Percentiles rank a stretch among this genome's conserved stretches.
Evolutionary conservation across 768 basidiomycete species (phyloP).

Genomic region (Epithele typhae): DNA sequence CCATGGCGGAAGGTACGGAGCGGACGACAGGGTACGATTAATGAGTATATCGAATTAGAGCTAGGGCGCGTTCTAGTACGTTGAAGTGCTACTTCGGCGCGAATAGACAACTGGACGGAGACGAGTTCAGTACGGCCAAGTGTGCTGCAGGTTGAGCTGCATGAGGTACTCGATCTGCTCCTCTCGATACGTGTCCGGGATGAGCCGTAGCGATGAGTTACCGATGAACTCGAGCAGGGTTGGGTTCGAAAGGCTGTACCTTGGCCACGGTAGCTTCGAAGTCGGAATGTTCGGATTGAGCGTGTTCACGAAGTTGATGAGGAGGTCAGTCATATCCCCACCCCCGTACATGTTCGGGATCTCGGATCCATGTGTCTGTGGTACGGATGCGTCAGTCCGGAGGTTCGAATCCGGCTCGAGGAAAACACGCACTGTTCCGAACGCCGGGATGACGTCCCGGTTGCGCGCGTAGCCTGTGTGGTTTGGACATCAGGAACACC

Average conservation of each 20-base stretch:
- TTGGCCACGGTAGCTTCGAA: background rate
- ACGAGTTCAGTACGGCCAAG: background rate
- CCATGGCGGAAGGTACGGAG: no score
- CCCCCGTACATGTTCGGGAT: background rate
- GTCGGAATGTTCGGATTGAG: background rate
- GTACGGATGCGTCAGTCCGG: no score
- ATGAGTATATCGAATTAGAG: no score
- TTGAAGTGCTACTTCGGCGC: no score
- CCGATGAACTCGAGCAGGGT: background rate
- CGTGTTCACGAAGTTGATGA: background rate
- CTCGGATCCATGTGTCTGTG: background rate
- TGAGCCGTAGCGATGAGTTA: background rate
- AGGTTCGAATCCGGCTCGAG: background rate
- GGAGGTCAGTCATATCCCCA: background rate
- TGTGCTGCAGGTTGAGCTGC: background rate
- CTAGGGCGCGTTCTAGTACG: no score
- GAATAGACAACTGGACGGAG: no score
- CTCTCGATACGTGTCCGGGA: background rate
- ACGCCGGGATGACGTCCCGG: background rate
- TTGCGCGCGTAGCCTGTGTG: background rate
- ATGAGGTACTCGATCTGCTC: background rate
- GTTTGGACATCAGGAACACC: no score
- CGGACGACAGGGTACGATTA: no score
- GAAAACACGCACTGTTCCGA: background rate
- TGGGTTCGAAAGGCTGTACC: background rate